A percentile compares a stretch with the other conserved stretches of the same genome.
phyloP scores from a whole-genome alignment of 371 early-diverging fungal genomes.

The Batrachochytrium dendrobatidis region DNA sequence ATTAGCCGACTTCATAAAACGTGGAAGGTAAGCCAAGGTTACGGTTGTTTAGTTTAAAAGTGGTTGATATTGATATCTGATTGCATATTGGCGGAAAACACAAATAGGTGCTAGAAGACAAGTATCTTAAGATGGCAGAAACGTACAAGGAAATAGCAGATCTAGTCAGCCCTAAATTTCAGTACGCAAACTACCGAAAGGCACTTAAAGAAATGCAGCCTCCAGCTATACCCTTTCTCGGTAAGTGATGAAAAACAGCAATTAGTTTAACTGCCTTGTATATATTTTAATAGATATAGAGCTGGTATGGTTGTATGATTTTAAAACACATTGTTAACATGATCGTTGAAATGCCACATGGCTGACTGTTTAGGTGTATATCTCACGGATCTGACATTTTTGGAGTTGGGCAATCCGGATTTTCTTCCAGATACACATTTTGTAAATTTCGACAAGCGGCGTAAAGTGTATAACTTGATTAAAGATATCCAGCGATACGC shows the following conservation, averaged over 20 bases:
- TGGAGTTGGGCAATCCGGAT: conserved; percentile 48
- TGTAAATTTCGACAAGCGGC: conserved; percentile 51
- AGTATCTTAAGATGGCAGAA: conserved; percentile 33
- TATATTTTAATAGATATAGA: background rate
- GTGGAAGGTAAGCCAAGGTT: conserved; percentile 29
- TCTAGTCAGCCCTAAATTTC: conserved; percentile 42
- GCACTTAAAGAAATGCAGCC: conserved; percentile 33
- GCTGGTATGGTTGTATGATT: too few relatives aligned
- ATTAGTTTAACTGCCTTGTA: background rate
- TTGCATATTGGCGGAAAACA: too few relatives aligned
- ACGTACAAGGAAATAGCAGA: conserved; percentile 29
- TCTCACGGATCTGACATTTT: conserved; percentile 48
- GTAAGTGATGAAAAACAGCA: too few relatives aligned
- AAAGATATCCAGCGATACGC: conserved; percentile 38
- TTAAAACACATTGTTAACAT: conserved; percentile 8
- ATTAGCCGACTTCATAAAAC: conserved; percentile 40
- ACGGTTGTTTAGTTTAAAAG: background rate
- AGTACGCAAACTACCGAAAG: conserved; percentile 48
- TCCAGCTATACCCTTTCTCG: conserved; percentile 45
- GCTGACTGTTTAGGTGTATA: conserved; percentile 31
- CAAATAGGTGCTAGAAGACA: conserved; percentile 29
- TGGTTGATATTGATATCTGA: too few relatives aligned
- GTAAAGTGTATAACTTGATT: conserved; percentile 38
- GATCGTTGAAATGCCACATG: too few relatives aligned
- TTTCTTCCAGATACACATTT: conserved; percentile 36